Base-by-base conservation (phyloP, 2,329 filamentous ascomycete species). In the Nectriaceae sp. region DNA sequence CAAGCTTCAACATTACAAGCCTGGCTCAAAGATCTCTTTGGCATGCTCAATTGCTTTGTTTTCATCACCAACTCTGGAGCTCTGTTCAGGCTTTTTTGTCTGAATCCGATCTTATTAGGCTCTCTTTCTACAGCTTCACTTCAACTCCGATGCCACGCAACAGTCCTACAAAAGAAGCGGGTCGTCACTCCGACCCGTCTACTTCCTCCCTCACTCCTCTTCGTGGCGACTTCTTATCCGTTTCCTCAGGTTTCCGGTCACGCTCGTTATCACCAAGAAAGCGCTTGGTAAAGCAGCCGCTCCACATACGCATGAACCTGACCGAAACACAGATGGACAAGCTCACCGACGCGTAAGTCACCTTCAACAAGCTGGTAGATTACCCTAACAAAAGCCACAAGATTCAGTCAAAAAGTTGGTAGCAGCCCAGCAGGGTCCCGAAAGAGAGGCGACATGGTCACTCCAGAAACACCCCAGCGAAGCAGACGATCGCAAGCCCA, bases 251-350 rank as follows among this genome's bases (percentile, higher is more conserved):
- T 15, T 52, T 55, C 11, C 62, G 68, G 42, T 60, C 70, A 33
- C 65, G 63, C 16, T 70, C 71, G 2, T 61, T 64, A 2, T 71
- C 74, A 4, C 68, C 66, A 4, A 64, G 59, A 33, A 67, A 70
- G 44, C 63, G 66, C 2, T 57, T 59, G 18, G 46, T 55, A 16
- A 65, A 70, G 18, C 68, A 73, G 38, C 70, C 70, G 3, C 63
- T 79, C 18, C 70, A 75, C 33, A 70, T 79, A 22, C 73, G 75
- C 20, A 68, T 79, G 55, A 76, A 76, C 51, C 54, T 79, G 46
- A 79, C 75, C 4, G 73, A 78, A 39, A 70, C 68, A 0, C 74
- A 78, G 50, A 72, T 79, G 67, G 72, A 78, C 47, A 74, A 67
- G 49, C 65, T 79, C 37, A 71, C 76, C 3, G 68, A 74, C 40